Percentiles rank a stretch among this genome's conserved stretches.
These are phyloP conservation scores for Magnolia kwangsiensis DNA, from an alignment of 164 flowering plant genomes.

Conservation along the genomic window DNA sequence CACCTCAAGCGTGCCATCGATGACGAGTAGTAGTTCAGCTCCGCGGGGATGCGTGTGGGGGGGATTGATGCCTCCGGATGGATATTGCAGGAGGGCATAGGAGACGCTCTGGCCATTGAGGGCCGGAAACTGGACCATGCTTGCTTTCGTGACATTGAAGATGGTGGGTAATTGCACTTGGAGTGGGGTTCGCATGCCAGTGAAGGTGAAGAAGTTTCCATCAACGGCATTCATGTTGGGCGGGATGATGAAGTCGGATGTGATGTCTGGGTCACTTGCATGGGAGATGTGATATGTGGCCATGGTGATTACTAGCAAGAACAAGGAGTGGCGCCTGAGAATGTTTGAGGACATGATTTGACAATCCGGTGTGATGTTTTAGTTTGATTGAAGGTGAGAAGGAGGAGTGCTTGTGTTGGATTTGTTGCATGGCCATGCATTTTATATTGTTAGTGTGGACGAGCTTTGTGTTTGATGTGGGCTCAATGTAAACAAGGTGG, in stretches of 20 bases:
- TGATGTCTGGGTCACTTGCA: conserved; percentile 27
- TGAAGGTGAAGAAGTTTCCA: conserved; percentile 27
- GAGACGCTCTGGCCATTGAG: conserved; percentile 35
- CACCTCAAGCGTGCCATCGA: conserved; percentile 23
- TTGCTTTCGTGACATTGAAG: conserved; percentile 26
- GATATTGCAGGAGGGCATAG: conserved; percentile 21
- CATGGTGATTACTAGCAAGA: conserved; percentile 14
- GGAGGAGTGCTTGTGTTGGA: neutral
- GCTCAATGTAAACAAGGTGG: neutral
- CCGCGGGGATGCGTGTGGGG: conserved; percentile 38
- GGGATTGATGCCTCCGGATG: conserved; percentile 22
- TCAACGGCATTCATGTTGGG: conserved; percentile 5
- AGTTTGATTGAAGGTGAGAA: neutral
- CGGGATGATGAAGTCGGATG: conserved; percentile 22
- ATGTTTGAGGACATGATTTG: conserved; percentile 2
- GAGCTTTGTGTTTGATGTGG: neutral
- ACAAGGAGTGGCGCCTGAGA: neutral
- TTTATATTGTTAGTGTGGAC: neutral
- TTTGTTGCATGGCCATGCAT: neutral
- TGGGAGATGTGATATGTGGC: conserved; percentile 4
- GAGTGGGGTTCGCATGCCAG: conserved; percentile 15
- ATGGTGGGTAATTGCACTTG: conserved; percentile 1
- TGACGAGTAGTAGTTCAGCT: conserved; percentile 27
- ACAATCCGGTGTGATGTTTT: neutral
- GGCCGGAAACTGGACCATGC: conserved; percentile 28